A percentile compares a stretch with the other conserved stretches of the same genome.
These are phyloP conservation scores for Multifurca ochricompacta DNA, from an alignment of 768 basidiomycete species.

Conservation along the genomic window DNA sequence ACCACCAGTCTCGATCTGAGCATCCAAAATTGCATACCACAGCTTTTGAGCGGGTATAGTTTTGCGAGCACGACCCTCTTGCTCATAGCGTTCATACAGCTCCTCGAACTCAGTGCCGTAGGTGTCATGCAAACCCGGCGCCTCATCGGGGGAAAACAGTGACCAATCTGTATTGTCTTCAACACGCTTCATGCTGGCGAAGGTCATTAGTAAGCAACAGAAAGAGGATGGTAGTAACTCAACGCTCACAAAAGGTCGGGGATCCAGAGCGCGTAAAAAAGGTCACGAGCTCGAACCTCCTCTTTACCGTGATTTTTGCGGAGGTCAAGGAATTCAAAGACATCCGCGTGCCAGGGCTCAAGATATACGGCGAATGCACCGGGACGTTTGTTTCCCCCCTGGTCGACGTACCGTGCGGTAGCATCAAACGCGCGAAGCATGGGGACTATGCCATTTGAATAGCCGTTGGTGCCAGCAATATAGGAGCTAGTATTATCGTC, in stretches of 20 bases:
- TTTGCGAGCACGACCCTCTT: conserved; percentile 79
- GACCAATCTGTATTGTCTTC: conserved; percentile 88
- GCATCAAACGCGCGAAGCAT: conserved; percentile 98
- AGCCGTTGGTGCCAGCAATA: conserved; percentile 98
- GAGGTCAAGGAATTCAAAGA: conserved; percentile 96
- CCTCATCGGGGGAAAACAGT: conserved; percentile 96
- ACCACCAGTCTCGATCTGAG: conserved; percentile 97
- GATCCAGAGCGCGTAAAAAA: conserved; percentile 98
- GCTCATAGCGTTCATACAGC: conserved; percentile 81
- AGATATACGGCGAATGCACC: conserved; percentile 98
- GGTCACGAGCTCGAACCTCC: conserved; percentile 89
- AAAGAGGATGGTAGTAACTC: background rate
- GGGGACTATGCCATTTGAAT: conserved; percentile 97
- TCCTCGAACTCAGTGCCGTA: conserved; percentile 86
- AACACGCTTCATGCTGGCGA: conserved; percentile 87
- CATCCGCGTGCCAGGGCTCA: conserved; percentile 97
- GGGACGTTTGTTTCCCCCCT: conserved; percentile 98
- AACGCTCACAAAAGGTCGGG: conserved; percentile 82
- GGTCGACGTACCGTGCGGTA: conserved; percentile 97
- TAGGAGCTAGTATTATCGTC: conserved; percentile 57
- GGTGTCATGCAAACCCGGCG: conserved; percentile 81
- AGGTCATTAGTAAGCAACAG: background rate
- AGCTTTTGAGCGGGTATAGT: conserved; percentile 91
- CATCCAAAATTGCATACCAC: conserved; percentile 95
- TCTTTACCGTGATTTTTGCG: conserved; percentile 99